These are phyloP conservation scores for Fusarium staphyleae DNA, from an alignment of 2,329 filamentous ascomycete species.

Conservation along the genomic window DNA sequence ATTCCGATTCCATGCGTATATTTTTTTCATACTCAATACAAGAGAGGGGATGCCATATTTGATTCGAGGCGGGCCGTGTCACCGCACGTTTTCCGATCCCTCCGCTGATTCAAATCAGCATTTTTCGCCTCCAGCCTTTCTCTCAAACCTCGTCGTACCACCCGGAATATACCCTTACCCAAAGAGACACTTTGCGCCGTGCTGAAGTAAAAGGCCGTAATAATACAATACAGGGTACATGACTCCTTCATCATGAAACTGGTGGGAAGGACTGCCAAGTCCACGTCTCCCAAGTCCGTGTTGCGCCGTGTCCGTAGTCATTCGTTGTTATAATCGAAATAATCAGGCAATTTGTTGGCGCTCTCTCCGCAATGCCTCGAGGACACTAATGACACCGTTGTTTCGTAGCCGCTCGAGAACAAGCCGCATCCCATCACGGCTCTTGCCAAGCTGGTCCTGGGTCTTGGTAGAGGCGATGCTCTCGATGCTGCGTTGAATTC, in stretches of 20 bases:
- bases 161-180: constrained; percentile 26
- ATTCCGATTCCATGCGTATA: constrained; percentile 28
- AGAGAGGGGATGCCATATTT: constrained; percentile 52
- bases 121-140: constrained; percentile 13
- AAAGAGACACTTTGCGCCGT: constrained; percentile 47
- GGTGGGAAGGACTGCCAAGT: constrained; percentile 13
- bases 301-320: constrained; percentile 31
- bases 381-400: constrained; percentile 63
- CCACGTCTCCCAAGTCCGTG: constrained; percentile 18
- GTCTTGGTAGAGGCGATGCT: constrained; percentile 79
- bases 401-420: constrained; percentile 74
- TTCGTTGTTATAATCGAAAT: constrained; percentile 38
- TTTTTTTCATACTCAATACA: constrained; percentile 43
- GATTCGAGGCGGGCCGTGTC: constrained; percentile 39
- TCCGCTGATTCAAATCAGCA: constrained; percentile 17
- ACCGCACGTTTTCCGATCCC: constrained; percentile 34
- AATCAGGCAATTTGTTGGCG: constrained; percentile 46
- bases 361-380: constrained; percentile 61
- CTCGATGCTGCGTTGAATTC: constrained; percentile 83
- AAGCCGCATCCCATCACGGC: constrained; percentile 82
- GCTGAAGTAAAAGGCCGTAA: constrained; percentile 43
- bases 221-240: constrained; percentile 45
- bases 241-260: constrained; percentile 15
- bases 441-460: constrained; percentile 79
- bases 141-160: constrained; percentile 13